phyloP scores from a whole-genome alignment of 371 early-diverging fungal species.

The Zychaea mexicana region DNA sequence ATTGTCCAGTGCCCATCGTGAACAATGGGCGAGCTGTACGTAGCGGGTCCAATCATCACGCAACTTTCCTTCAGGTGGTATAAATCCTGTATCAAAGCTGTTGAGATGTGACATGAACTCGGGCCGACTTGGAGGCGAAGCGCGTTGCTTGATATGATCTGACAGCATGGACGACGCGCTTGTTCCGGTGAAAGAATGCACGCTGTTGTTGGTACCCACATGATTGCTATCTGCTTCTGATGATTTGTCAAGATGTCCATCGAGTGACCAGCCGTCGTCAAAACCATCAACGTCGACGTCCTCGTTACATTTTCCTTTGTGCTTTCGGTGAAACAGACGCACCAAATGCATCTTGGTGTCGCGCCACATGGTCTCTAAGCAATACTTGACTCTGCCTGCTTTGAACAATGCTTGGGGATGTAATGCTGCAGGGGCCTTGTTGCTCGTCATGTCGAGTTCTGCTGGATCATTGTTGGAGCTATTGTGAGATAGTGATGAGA shows the following conservation, averaged over 20 bases:
- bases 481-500: neutral
- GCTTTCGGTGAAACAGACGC: constrained; percentile 7
- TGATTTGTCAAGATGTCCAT: neutral
- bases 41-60: constrained; percentile 42
- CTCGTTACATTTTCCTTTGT: neutral
- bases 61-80: constrained; percentile 39
- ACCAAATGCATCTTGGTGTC: constrained; percentile 2
- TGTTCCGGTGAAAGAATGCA: too few relatives aligned
- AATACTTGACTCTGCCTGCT: neutral
- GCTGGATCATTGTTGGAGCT: neutral
- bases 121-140: neutral
- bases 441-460: neutral
- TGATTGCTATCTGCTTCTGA: too few relatives aligned
- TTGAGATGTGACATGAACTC: constrained; percentile 9
- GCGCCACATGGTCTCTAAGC: neutral
- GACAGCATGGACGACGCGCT: too few relatives aligned
- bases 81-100: constrained; percentile 27
- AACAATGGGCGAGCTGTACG: constrained; percentile 39
- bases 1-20: constrained; percentile 46
- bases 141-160: constrained; percentile 6
- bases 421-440: neutral
- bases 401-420: too few relatives aligned
- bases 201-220: too few relatives aligned
- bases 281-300: neutral
- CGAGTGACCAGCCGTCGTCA: neutral